Evolutionary conservation across 805 yeast genomes (phyloP).

Genomic region (Ogataea paradorogensis): DNA sequence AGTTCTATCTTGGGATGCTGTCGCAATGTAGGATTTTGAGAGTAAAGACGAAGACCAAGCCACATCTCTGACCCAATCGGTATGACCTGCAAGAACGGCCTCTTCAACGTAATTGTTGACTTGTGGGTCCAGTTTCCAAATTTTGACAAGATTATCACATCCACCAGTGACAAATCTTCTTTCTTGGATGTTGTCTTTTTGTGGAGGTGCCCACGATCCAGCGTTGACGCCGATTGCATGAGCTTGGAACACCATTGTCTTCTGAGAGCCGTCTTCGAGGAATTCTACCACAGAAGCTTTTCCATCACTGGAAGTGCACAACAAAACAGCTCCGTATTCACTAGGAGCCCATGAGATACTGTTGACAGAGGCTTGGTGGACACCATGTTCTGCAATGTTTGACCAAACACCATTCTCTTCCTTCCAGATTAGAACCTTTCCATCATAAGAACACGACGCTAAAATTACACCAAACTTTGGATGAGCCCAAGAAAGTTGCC

Average conservation of each 20-base stretch:
- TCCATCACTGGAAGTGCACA: slow-evolving; percentile 93
- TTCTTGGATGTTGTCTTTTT: slow-evolving; percentile 37
- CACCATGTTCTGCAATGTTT: slow-evolving; percentile 79
- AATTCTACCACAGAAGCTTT: slow-evolving; percentile 87
- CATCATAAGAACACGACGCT: slow-evolving; percentile 95
- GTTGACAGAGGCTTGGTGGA: slow-evolving; percentile 92
- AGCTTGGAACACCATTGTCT: slow-evolving; percentile 65
- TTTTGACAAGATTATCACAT: slow-evolving; percentile 87
- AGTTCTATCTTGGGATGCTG: slow-evolving; percentile 95
- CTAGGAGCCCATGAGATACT: slow-evolving; percentile 97
- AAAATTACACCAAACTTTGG: slow-evolving; percentile 94
- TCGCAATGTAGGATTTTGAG: slow-evolving; percentile 84
- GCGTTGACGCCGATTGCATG: slow-evolving; percentile 93
- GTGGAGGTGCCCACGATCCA: slow-evolving; percentile 89
- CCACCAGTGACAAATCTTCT: slow-evolving; percentile 93
- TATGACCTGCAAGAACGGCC: slow-evolving; percentile 79
- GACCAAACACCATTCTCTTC: slow-evolving; percentile 90
- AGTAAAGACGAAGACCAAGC: slow-evolving; percentile 95
- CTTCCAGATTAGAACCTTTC: slow-evolving; percentile 91
- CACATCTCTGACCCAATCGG: slow-evolving; percentile 98
- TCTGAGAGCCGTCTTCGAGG: slow-evolving; percentile 80
- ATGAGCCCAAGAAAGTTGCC: slow-evolving; percentile 99
- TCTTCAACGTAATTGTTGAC: slow-evolving; percentile 64
- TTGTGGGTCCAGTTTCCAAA: slow-evolving; percentile 72
- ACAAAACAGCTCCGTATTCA: slow-evolving; percentile 87